Percentiles rank a stretch among this genome's conserved stretches.
phyloP scores from a whole-genome alignment of 139 green algal species.

The Closterium sp. region DNA sequence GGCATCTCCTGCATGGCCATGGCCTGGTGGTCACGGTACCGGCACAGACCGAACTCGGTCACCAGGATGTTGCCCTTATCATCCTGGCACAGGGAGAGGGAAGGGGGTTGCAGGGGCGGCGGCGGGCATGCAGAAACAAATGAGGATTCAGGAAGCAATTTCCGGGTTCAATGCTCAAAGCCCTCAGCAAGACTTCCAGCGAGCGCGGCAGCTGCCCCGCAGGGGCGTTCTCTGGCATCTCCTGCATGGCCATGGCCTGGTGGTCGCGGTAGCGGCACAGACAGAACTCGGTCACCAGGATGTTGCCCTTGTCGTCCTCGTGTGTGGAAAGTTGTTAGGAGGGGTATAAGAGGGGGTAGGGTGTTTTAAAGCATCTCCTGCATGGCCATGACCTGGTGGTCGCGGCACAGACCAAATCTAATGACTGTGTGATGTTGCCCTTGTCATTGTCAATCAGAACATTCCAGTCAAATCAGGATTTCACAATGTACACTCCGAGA shows the following conservation, averaged over 20 bases:
- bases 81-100: constrained; percentile 54
- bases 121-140: no score
- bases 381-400: constrained; percentile 79
- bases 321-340: not conserved
- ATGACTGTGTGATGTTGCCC: constrained; percentile 90
- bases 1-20: constrained; percentile 94
- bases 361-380: constrained; percentile 90
- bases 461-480: no score
- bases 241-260: constrained; percentile 81
- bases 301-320: constrained; percentile 76
- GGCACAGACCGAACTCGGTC: constrained; percentile 92
- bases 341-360: constrained; percentile 43
- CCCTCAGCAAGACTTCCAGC: no score
- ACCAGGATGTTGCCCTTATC: constrained; percentile 79
- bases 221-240: constrained; percentile 93
- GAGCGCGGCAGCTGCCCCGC: constrained; percentile 60
- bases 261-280: constrained; percentile 90
- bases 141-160: no score
- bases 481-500: no score
- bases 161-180: no score
- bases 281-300: constrained; percentile 91
- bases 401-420: constrained; percentile 87
- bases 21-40: constrained; percentile 84
- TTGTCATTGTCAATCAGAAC: constrained; percentile 73
- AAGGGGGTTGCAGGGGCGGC: no score